These are phyloP conservation scores for Euphrasia arctica DNA, from an alignment of 305 asterid genomes.

Conservation along the genomic window DNA sequence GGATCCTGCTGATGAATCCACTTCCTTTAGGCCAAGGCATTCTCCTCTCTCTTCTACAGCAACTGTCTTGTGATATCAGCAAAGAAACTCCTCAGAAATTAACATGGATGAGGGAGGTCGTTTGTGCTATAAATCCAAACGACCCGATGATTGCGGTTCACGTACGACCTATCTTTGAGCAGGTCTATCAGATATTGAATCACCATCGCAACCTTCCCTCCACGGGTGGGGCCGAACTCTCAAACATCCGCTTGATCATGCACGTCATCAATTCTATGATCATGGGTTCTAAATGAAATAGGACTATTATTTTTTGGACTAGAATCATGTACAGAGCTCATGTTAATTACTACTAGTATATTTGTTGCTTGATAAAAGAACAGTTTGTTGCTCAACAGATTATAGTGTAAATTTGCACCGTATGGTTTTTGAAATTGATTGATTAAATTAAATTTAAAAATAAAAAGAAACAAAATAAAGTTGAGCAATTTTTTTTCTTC, in stretches of 20 bases:
- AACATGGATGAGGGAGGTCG: conserved; percentile 84
- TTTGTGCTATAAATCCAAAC: conserved; percentile 67
- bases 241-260: conserved; percentile 72
- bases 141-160: conserved; percentile 75
- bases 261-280: conserved; percentile 86
- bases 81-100: conserved; percentile 63
- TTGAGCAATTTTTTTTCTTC: no score
- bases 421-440: no score
- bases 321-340: no score
- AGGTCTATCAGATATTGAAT: conserved; percentile 73
- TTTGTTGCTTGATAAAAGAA: no score
- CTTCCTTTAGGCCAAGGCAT: conserved; percentile 93
- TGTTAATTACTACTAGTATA: no score
- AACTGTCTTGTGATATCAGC: conserved; percentile 71
- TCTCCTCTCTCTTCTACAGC: conserved; percentile 87
- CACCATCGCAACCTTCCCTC: conserved; percentile 74
- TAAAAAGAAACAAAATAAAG: no score
- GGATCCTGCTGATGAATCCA: conserved; percentile 59
- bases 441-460: no score
- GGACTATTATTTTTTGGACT: no score
- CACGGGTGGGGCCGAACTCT: conserved; percentile 41
- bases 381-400: no score
- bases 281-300: conserved; percentile 56
- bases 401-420: no score
- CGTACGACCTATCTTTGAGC: conserved; percentile 88